phyloP scores from a whole-genome alignment of 768 basidiomycete genomes.

The Serendipita vermifera region DNA sequence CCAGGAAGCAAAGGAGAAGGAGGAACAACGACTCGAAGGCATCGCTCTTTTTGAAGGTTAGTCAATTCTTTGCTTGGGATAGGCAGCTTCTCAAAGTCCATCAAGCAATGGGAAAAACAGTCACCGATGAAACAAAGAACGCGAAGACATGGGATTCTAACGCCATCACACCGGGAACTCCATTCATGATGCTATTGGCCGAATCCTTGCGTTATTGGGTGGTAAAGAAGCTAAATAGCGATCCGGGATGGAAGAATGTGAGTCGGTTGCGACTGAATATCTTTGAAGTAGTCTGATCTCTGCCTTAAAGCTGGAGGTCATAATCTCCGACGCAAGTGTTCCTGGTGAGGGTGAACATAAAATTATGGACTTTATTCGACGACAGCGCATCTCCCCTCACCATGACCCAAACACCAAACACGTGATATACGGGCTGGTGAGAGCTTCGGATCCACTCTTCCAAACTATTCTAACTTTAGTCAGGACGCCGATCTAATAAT shows the following conservation, averaged over 20 bases:
- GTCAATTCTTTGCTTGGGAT: too few relatives aligned
- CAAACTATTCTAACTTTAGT: constrained; percentile 3
- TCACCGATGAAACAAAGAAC: constrained; percentile 62
- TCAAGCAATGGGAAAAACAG: constrained; percentile 80
- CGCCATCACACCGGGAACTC: constrained; percentile 97
- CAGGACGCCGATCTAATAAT: constrained; percentile 99
- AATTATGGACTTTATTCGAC: constrained; percentile 96
- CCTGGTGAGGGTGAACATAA: constrained; percentile 99
- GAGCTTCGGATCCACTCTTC: constrained; percentile 19
- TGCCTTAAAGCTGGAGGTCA: constrained; percentile 63
- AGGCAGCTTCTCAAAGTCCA: neutral
- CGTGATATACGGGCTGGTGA: constrained; percentile 92
- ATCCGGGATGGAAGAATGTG: constrained; percentile 92
- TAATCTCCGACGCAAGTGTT: constrained; percentile 93
- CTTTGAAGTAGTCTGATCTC: neutral
- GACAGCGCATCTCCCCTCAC: constrained; percentile 74
- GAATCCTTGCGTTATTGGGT: constrained; percentile 90
- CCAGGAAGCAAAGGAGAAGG: constrained; percentile 91
- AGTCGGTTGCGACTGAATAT: constrained; percentile 19
- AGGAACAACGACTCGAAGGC: constrained; percentile 71
- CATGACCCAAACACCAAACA: constrained; percentile 92
- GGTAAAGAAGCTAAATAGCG: constrained; percentile 83
- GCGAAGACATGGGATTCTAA: constrained; percentile 94
- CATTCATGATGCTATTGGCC: constrained; percentile 92
- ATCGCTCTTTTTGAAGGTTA: constrained; percentile 75